Percentiles rank a stretch among this genome's conserved stretches.
phyloP scores from a whole-genome alignment of 179 eudicot species.

The Gypsophila paniculata region DNA sequence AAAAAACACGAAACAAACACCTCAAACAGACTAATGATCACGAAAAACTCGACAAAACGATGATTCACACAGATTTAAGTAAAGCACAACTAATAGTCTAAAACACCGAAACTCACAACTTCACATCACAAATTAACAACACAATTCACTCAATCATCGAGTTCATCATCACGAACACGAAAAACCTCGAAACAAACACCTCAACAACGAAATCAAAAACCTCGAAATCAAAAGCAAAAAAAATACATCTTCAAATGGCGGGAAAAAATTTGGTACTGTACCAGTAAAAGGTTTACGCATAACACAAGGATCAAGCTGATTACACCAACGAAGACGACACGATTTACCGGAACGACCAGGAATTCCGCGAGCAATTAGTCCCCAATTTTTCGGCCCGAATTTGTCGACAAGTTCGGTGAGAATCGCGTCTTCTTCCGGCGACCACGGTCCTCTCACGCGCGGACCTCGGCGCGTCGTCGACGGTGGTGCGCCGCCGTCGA shows the following conservation, averaged over 20 bases:
- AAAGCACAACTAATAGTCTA: too few relatives aligned
- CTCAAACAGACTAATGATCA: background rate
- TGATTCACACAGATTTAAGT: too few relatives aligned
- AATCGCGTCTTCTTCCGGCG: constrained; percentile 51
- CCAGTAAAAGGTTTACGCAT: constrained; percentile 70
- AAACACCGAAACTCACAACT: too few relatives aligned
- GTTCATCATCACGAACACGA: too few relatives aligned
- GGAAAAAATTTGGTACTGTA: constrained; percentile 1
- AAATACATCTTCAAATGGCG: background rate
- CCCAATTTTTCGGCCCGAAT: constrained; percentile 65
- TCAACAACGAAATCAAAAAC: too few relatives aligned
- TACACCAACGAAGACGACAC: constrained; percentile 74
- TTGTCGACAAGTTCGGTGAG: constrained; percentile 43
- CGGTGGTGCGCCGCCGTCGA: constrained; percentile 8
- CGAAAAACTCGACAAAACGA: background rate
- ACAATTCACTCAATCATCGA: too few relatives aligned
- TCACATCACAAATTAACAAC: too few relatives aligned
- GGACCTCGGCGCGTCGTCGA: constrained; percentile 2
- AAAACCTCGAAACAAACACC: too few relatives aligned
- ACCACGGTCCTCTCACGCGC: constrained; percentile 49
- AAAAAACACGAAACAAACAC: background rate
- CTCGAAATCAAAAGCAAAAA: background rate
- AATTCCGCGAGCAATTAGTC: constrained; percentile 57
- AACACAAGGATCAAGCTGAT: constrained; percentile 61
- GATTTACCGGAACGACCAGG: constrained; percentile 71